A percentile compares a stretch with the other conserved stretches of the same genome.
phyloP scores from a whole-genome alignment of 495 filamentous ascomycete genomes.

The Daldinia caldariorum region DNA sequence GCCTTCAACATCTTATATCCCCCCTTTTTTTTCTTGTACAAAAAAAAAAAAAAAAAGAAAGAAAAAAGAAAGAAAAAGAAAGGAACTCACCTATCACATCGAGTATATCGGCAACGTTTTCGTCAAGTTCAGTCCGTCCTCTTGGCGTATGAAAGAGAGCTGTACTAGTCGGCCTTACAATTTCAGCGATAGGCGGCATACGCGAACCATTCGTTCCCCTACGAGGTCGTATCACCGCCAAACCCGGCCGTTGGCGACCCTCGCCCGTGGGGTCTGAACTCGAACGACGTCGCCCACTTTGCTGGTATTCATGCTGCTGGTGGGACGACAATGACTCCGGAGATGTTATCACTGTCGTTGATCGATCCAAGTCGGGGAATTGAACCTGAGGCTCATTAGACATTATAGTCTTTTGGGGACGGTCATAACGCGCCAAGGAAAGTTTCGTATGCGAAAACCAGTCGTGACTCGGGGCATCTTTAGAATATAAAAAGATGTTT shows the following conservation, averaged over 20 bases:
- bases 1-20: background rate
- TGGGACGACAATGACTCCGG: background rate
- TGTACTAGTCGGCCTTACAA: conserved; percentile 37
- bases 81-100: conserved; percentile 72
- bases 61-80: conserved; percentile 12
- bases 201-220: conserved; percentile 31
- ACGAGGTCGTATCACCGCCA: conserved; percentile 40
- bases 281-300: conserved; percentile 38
- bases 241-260: conserved; percentile 35
- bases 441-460: conserved; percentile 12
- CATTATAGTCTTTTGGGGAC: conserved; percentile 28
- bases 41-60: no score
- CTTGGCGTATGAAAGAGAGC: conserved; percentile 49
- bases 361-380: conserved; percentile 25
- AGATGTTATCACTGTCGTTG: conserved; percentile 28
- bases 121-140: conserved; percentile 59
- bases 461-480: conserved; percentile 28
- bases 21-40: no score
- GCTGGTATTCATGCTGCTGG: conserved; percentile 5
- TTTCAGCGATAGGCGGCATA: conserved; percentile 33
- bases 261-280: conserved; percentile 43
- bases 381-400: conserved; percentile 31
- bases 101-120: conserved; percentile 72
- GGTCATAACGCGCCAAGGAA: conserved; percentile 17
- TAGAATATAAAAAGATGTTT: conserved; percentile 12